Evolutionary conservation across 495 filamentous ascomycete species (phyloP).

Genomic region (Penicillium bialowiezense): DNA sequence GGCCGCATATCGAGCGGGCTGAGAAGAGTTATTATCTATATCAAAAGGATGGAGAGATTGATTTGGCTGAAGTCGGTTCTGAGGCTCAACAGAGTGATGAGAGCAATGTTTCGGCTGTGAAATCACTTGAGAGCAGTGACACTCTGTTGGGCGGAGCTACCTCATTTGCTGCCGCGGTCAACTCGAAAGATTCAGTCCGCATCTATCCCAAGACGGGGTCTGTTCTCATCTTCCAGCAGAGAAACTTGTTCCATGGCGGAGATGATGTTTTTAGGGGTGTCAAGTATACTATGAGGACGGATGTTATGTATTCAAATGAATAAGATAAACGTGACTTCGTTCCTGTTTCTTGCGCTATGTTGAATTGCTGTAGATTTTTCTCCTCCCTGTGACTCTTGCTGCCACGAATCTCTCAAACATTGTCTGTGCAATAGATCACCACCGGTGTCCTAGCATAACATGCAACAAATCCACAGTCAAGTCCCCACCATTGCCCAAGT

Average conservation of each 20-base stretch:
- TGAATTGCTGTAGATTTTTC: too few relatives aligned
- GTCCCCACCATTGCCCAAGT: too few relatives aligned
- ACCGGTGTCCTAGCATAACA: too few relatives aligned
- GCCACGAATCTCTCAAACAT: too few relatives aligned
- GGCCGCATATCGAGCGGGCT: slow-evolving; percentile 18
- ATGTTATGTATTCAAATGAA: slow-evolving; percentile 62
- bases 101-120: neutral
- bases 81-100: neutral
- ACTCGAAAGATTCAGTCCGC: slow-evolving; percentile 48
- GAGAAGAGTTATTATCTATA: slow-evolving; percentile 13
- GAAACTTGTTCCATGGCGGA: slow-evolving; percentile 64
- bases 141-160: slow-evolving; percentile 57
- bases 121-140: neutral
- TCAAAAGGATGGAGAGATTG: slow-evolving; percentile 10
- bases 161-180: slow-evolving; percentile 50
- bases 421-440: too few relatives aligned
- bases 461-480: too few relatives aligned
- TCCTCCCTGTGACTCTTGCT: too few relatives aligned
- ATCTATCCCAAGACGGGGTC: slow-evolving; percentile 68
- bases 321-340: too few relatives aligned
- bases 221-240: slow-evolving; percentile 77
- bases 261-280: slow-evolving; percentile 68
- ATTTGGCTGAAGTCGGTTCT: slow-evolving; percentile 4
- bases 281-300: slow-evolving; percentile 76
- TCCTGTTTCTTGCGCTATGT: too few relatives aligned